Conservation (phyloP, 768 basidiomycete genomes). For the Tylopilus subfusipes region DNA sequence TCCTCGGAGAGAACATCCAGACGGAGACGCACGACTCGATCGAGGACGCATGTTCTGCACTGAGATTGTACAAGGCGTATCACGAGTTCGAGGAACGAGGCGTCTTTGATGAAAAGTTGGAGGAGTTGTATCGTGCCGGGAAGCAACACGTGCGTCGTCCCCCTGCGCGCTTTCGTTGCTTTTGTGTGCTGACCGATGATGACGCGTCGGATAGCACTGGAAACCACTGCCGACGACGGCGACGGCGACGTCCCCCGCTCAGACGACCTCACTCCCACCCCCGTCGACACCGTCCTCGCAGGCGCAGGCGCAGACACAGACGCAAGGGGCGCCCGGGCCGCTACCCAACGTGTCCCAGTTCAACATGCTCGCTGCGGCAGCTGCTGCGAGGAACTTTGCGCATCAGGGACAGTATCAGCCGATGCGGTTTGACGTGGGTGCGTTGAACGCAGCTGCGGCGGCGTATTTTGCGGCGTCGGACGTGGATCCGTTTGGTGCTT, state of each 20-base stretch:
- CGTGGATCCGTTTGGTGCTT: constrained; percentile 8
- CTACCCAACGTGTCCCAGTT: constrained; percentile 23
- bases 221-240: constrained; percentile 44
- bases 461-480: constrained; percentile 22
- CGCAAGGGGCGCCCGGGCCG: background rate
- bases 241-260: background rate
- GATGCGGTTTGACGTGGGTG: constrained; percentile 14
- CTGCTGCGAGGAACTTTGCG: constrained; percentile 24
- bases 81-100: constrained; percentile 71
- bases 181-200: background rate
- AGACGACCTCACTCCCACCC: background rate
- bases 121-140: constrained; percentile 78
- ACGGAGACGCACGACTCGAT: constrained; percentile 97
- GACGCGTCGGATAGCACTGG: constrained; percentile 43
- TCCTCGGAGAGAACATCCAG: constrained; percentile 90
- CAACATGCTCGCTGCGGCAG: constrained; percentile 25
- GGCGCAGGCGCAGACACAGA: background rate
- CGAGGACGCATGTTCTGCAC: constrained; percentile 87
- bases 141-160: constrained; percentile 58
- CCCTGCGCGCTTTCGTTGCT: too few relatives aligned
- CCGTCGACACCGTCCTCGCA: constrained; percentile 4
- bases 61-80: constrained; percentile 81
- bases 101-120: constrained; percentile 82
- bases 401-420: constrained; percentile 23
- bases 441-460: constrained; percentile 16